Evolutionary conservation across 2,329 filamentous ascomycete genomes (phyloP).

Genomic region (Cercospora sp.): DNA sequence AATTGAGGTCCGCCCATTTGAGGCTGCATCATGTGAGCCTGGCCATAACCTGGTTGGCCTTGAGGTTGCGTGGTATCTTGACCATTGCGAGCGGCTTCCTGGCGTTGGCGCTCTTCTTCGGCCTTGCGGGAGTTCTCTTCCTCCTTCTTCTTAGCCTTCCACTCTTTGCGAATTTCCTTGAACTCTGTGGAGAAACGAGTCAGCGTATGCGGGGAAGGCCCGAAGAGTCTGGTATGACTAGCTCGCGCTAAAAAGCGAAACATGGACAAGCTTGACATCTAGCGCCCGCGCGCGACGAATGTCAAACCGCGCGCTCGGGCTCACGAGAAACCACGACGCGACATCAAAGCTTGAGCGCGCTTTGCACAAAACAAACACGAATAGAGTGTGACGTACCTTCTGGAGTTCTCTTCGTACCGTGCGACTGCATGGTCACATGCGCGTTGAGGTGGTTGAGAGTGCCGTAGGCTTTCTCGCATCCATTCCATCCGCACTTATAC

Average conservation of each 20-base stretch:
- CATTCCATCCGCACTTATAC: conserved; percentile 99
- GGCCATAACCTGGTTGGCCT: conserved; percentile 50
- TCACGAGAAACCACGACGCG: conserved; percentile 26
- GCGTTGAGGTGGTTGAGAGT: conserved; percentile 97
- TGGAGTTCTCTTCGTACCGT: conserved; percentile 89
- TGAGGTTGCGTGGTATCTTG: conserved; percentile 53
- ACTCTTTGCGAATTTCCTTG: conserved; percentile 98
- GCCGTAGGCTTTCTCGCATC: conserved; percentile 97
- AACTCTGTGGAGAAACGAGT: conserved; percentile 67
- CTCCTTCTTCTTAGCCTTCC: conserved; percentile 99
- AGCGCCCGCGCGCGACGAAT: conserved; percentile 35
- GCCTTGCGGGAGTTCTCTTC: conserved; percentile 88
- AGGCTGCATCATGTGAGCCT: conserved; percentile 47
- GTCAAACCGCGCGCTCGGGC: conserved; percentile 30
- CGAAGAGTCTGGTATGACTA: conserved; percentile 31
- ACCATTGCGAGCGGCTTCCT: conserved; percentile 59
- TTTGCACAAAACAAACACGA: conserved; percentile 8
- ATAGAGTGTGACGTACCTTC: conserved; percentile 72
- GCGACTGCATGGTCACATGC: conserved; percentile 98
- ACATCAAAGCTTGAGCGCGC: background rate
- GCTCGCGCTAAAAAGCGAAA: conserved; percentile 35
- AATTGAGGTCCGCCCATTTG: conserved; percentile 51
- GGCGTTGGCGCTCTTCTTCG: conserved; percentile 79
- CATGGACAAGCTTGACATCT: conserved; percentile 32
- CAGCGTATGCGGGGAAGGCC: conserved; percentile 38